Evolutionary conservation across 2,329 filamentous ascomycete species (phyloP), one percentile per base, ranked within the genome.

Genomic region (Rhynchosporium agropyri): DNA sequence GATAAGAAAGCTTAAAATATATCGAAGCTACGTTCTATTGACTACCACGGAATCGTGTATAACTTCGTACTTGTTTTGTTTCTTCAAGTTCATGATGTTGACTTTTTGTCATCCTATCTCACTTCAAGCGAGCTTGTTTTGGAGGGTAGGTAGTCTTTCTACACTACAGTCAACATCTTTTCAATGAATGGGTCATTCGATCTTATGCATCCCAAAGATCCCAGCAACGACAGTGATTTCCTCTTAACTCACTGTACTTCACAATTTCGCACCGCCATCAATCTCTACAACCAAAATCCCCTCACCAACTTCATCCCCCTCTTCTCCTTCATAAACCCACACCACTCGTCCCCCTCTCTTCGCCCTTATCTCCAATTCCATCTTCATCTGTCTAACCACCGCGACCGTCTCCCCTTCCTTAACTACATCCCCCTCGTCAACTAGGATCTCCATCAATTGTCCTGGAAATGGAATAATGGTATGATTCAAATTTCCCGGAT

Each of bases 321-420:
- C 71, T 13, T 71, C 68, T 6, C 68, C 71, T 49, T 70, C 69
- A 66, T 69, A 73, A 9, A 70, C 62, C 71, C 71, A 73, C 1
- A 43, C 43, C 15, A 72, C 66, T n/a, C 12, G 63, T 7, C 71
- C 69, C 12, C 67, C 69, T 55, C 58, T 66, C 13, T 43, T 55
- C 2, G 66, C 63, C 26, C 86, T 73, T 2, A 89, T 80, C 68
- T 88, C 86, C n/a, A 88, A 73, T 67, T 89, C 86, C 85, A 88
- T 89, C 74, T 88, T 88, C 84, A 88, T 88, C 73, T 88, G 85
- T 73, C 83, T 83, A 26, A 88, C 80, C 20, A 88, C 83, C 7
- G 77, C 82, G 67, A 88, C 76, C 0, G 82, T 74, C 45, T 87
- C 80, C 1, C 83, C 83, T 64, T 81, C 76, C 26, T 71, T 72